Evolutionary conservation across 192 early-diverging fungal genomes (phyloP), one percentile per base, ranked within the genome.

Genomic region (Phlyctochytrium arcticum): DNA sequence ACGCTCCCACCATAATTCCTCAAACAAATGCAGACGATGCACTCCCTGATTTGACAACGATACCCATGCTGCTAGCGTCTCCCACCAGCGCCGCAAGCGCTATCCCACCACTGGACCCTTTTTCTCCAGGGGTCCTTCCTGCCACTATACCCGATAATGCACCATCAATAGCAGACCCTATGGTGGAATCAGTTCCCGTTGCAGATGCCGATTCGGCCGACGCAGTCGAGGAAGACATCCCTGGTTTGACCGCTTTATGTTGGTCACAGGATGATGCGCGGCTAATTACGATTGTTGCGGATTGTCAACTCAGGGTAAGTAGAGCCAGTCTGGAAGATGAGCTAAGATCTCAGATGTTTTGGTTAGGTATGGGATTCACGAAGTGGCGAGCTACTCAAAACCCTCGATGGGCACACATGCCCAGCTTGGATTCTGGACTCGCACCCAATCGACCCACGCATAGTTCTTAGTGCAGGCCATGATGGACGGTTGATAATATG

Each of bases 401-500:
- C 72, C 6, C 63, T 90, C 10, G 71, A 70, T 21, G 87, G 79
- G 0, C 90, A 91, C 55, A 73, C 72, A 5, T 76, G 67, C 15
- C 86, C 88, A 8, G 79, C 89, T 4, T 96, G 87, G 68, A 88
- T 87, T 0, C 67, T 92, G 7, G 87, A 88, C 54, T 75, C 84
- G 1, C 91, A 94, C 67, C 93, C 93, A 0, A 54, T 67, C 2
- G 88, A 92, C 48, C 73, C 76, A 7, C 76, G 79, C n/a, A 77
- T 90, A 2, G 71, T 92, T 3, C 70, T 96, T 21, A 88, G 89
- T 4, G 92, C 88, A 7, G 87, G 87, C 2, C 90, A 93, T 71
- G 92, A 94, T 61, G 92, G 91, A 23, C 78, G 82, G 3, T 77
- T 91, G 4, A 82, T 92, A 36, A 57, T 94, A 10, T 96, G 93